Base-by-base conservation (phyloP, 2,329 filamentous ascomycete species). In the Trichoderma afroharzianum region DNA sequence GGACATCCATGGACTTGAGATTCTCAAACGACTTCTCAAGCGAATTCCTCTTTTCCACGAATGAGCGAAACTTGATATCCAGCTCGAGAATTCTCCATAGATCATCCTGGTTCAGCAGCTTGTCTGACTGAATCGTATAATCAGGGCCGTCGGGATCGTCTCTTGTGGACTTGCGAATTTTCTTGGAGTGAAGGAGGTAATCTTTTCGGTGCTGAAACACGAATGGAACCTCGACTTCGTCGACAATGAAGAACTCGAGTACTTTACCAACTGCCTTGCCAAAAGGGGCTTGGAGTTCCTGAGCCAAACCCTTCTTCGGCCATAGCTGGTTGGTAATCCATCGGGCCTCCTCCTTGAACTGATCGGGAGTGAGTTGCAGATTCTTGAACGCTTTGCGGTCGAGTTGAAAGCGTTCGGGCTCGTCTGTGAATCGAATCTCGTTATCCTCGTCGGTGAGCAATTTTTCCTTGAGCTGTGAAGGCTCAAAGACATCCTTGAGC, bases 151-250 rank as follows among this genome's bases (percentile, higher is more conserved):
- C 90, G 9, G 88, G 87, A 74, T 95, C 91, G 71, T 91, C 87
- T 18, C 87, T 86, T 32, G 86, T 81, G 78, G 90, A 79, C 83
- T 90, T 87, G 69, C 86, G 83, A 7, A 88, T 87, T 78, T 93
- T 94, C 75, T 91, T 91, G 28, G 93, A 92, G 78, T 98, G 94
- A 71, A 99, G 97, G 57, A 99, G 88, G 79, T 98, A 99, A 80
- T 99, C 96, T 81, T 98, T 97, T 73, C 96, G 93, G 79, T 99
- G 96, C 80, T 98, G 95, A 81, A 98, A 98, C 76, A 99, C 96
- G 80, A 97, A 99, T 0, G 96, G 95, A 1, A 98, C 94, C 81
- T 99, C 96, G 76, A 95, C 94, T 76, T 97, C 93, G 74, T 98
- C 95, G 4, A 95, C 90, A 64, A 97, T 93, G 82, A 99, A 94